These are phyloP conservation scores for Podospora appendiculata DNA, from an alignment of 495 filamentous ascomycete genomes.

Conservation along the genomic window DNA sequence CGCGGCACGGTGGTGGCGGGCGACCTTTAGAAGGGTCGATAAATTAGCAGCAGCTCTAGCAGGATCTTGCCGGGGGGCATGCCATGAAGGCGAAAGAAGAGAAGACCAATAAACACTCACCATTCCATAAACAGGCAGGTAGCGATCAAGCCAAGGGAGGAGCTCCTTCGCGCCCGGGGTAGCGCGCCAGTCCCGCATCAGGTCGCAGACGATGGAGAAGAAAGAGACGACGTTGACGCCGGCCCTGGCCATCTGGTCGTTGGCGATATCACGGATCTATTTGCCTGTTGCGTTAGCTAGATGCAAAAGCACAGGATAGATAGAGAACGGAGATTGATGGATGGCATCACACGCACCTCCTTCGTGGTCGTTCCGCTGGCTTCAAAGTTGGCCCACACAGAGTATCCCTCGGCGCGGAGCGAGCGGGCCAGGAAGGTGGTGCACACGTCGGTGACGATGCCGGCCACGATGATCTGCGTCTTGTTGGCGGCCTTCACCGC, in stretches of 20 bases:
- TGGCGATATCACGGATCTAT: constrained; percentile 46
- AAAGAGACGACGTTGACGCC: constrained; percentile 59
- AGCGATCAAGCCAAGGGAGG: constrained; percentile 58
- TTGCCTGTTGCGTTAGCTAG: no score
- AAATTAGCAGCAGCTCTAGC: no score
- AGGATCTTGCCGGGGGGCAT: no score
- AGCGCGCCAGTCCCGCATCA: constrained; percentile 74
- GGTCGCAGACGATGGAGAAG: constrained; percentile 61
- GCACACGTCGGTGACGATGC: constrained; percentile 73
- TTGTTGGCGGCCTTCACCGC: constrained; percentile 58
- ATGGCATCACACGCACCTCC: constrained; percentile 23
- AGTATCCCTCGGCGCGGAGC: constrained; percentile 61
- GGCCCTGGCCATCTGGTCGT: constrained; percentile 56
- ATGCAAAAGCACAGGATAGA: no score
- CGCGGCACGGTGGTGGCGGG: constrained; percentile 37
- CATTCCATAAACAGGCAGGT: constrained; percentile 36
- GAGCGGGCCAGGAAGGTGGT: constrained; percentile 68
- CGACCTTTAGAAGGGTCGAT: constrained; percentile 10
- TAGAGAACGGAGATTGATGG: no score
- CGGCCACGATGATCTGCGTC: constrained; percentile 64
- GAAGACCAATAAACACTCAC: neutral
- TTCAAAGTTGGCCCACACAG: constrained; percentile 72
- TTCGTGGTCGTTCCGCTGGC: constrained; percentile 51
- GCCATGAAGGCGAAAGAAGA: no score
- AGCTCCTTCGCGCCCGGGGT: constrained; percentile 57